Evolutionary conservation across 768 basidiomycete genomes (phyloP).

Genomic region (Boletus barrowsii): DNA sequence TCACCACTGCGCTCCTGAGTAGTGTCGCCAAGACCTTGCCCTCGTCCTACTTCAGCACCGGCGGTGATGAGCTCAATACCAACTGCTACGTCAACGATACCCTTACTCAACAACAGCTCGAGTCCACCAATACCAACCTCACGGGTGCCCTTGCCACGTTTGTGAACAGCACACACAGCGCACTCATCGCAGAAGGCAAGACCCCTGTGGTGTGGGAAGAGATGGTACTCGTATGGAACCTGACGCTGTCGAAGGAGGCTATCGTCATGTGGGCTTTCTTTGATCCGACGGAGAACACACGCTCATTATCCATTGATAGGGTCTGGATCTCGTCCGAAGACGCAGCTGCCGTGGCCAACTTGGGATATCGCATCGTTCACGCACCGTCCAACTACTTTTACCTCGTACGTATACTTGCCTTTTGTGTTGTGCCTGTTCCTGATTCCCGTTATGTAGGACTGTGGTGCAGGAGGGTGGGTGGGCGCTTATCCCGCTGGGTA

Average conservation of each 20-base stretch:
- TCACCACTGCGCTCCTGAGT: constrained; percentile 52
- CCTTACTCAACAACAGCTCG: constrained; percentile 54
- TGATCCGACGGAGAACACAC: not conserved
- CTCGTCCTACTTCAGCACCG: constrained; percentile 68
- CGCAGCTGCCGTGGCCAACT: constrained; percentile 36
- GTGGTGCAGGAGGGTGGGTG: constrained; percentile 49
- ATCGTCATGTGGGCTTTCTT: constrained; percentile 34
- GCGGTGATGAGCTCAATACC: constrained; percentile 78
- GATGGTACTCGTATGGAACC: constrained; percentile 41
- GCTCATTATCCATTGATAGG: constrained; percentile 12
- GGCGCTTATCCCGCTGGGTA: constrained; percentile 34
- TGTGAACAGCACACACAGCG: constrained; percentile 54
- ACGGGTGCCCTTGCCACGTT: constrained; percentile 64
- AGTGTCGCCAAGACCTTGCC: constrained; percentile 52
- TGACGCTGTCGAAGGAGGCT: constrained; percentile 41
- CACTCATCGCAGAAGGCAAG: constrained; percentile 56
- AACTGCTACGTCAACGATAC: constrained; percentile 64
- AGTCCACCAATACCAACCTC: constrained; percentile 49
- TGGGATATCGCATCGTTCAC: constrained; percentile 45
- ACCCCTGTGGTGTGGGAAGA: constrained; percentile 84
- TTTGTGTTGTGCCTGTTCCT: not conserved
- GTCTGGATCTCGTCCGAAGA: constrained; percentile 48
- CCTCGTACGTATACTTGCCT: constrained; percentile 27
- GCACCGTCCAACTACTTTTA: constrained; percentile 54
- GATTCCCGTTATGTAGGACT: constrained; percentile 31